Base-by-base conservation (phyloP, 345 rosid species). In the Linum trigynum region DNA sequence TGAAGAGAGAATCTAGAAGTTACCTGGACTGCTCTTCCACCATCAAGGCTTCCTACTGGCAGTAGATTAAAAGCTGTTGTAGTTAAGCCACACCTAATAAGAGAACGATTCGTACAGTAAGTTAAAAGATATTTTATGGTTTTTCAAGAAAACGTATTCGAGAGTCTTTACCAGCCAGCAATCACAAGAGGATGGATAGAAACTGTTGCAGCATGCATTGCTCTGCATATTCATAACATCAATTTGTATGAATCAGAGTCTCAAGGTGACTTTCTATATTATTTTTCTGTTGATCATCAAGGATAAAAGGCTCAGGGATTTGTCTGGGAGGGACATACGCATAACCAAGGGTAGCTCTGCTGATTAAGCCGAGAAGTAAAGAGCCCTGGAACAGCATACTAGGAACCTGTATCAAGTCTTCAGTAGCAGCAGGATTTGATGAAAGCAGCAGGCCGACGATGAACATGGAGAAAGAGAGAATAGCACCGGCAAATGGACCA, bases 21-120 rank as follows among this genome's bases (percentile, higher is more conserved):
- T 74, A 92, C 98, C 97, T 92, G 97, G 57, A 87, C 82, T 57
- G 96, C 94, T 79, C 97, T 86, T 79, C 98, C 98, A 62, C 98
- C 98, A 76, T 92, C 98, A 53, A 92, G 86, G 76, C 96, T 84
- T 42, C 98, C 96, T 66, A 87, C 94, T 4, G 97, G 98, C 69
- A 92, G 97, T 95, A 89, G 74, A 83, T 92, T 92, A 71, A 92
- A 85, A 66, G 96, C 96, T 40, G 97, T 82, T 38, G 90, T 87
- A 53, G 96, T 90, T 76, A 92, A 85, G 70, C 98, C 98, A 79
- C 98, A 92, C 98, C 97, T 92, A 79, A 39, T 64, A 73, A 41
- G 53, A 48, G 41, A 53, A 45, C 63, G 63, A 69, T 55, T 57
- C 51, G 3, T 40, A 67, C 23, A 8, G 59, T 75, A 71, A 81